These are phyloP conservation scores for Phytophthora brassicae DNA, from an alignment of 352 stramenopile genomes.

Conservation along the genomic window DNA sequence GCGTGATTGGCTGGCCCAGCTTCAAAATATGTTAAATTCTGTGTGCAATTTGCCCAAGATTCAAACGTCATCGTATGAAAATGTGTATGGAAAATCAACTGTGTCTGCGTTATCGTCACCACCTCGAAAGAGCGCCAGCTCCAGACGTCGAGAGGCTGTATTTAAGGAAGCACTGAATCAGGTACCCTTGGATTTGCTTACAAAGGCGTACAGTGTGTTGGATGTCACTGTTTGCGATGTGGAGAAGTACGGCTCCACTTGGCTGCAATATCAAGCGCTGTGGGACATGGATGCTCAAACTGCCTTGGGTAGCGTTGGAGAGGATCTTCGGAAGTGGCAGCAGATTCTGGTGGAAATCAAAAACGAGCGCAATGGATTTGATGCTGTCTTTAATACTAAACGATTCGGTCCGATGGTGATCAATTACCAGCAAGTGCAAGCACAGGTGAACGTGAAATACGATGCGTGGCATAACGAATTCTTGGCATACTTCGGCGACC, in stretches of 20 bases:
- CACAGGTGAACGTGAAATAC: constrained; percentile 97
- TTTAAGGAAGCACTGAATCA: constrained; percentile 74
- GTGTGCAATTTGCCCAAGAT: constrained; percentile 93
- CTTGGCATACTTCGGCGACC: constrained; percentile 93
- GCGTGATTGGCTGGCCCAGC: constrained; percentile 84
- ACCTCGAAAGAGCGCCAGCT: constrained; percentile 56
- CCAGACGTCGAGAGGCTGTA: constrained; percentile 57
- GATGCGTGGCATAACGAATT: constrained; percentile 99
- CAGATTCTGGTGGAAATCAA: constrained; percentile 96
- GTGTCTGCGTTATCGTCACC: constrained; percentile 63
- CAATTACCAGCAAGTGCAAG: constrained; percentile 92
- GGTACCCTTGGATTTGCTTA: constrained; percentile 62
- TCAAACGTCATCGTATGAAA: constrained; percentile 85
- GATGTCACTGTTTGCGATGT: constrained; percentile 83
- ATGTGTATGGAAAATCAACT: constrained; percentile 77
- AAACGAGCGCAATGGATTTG: constrained; percentile 94
- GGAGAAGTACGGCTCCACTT: constrained; percentile 93
- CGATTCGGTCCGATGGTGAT: constrained; percentile 89
- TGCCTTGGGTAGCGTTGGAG: constrained; percentile 91
- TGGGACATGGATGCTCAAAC: constrained; percentile 98
- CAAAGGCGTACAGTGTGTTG: constrained; percentile 77
- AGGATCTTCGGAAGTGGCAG: constrained; percentile 97
- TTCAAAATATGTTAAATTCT: constrained; percentile 94
- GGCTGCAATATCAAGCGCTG: constrained; percentile 98
- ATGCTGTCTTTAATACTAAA: constrained; percentile 90